Percentiles rank a stretch among this genome's conserved stretches.
These are phyloP conservation scores for Suhomyces chickasaworum DNA, from an alignment of 1,139 yeast species.

Conservation along the genomic window DNA sequence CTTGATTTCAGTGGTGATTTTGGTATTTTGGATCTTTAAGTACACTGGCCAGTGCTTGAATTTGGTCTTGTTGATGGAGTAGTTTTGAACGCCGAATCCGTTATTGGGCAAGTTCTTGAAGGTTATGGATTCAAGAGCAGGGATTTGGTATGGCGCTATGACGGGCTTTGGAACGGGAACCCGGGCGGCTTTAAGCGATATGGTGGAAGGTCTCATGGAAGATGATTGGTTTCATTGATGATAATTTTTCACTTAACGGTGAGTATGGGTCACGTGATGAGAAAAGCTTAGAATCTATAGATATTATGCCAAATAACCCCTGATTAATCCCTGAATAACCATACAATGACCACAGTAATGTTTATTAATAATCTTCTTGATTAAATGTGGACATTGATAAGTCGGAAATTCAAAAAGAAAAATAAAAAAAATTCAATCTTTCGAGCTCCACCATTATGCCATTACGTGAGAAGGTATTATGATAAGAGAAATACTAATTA, in stretches of 20 bases:
- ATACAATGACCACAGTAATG: too few relatives aligned
- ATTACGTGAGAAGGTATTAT: too few relatives aligned
- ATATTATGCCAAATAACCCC: too few relatives aligned
- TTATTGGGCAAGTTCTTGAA: conserved; percentile 38
- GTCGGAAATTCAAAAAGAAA: too few relatives aligned
- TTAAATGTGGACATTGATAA: too few relatives aligned
- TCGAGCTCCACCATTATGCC: too few relatives aligned
- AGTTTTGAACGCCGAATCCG: conserved; percentile 47
- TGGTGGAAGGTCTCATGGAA: conserved; percentile 32
- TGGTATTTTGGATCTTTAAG: conserved; percentile 56
- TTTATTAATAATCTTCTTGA: too few relatives aligned
- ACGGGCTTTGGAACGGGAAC: conserved; percentile 24
- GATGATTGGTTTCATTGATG: background rate
- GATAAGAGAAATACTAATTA: too few relatives aligned
- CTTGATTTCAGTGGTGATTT: conserved; percentile 62
- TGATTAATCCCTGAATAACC: too few relatives aligned
- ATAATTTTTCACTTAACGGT: conserved; percentile 8
- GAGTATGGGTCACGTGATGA: conserved; percentile 2
- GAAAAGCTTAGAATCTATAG: too few relatives aligned
- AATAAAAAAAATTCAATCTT: too few relatives aligned
- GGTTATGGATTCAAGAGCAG: conserved; percentile 30
- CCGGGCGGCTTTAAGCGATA: conserved; percentile 28
- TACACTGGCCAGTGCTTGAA: conserved; percentile 73
- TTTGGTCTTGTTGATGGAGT: conserved; percentile 55
- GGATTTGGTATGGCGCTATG: conserved; percentile 29